These are phyloP conservation scores for Amesomyces nigricolor DNA, from an alignment of 2,329 filamentous ascomycete genomes.

Conservation along the genomic window DNA sequence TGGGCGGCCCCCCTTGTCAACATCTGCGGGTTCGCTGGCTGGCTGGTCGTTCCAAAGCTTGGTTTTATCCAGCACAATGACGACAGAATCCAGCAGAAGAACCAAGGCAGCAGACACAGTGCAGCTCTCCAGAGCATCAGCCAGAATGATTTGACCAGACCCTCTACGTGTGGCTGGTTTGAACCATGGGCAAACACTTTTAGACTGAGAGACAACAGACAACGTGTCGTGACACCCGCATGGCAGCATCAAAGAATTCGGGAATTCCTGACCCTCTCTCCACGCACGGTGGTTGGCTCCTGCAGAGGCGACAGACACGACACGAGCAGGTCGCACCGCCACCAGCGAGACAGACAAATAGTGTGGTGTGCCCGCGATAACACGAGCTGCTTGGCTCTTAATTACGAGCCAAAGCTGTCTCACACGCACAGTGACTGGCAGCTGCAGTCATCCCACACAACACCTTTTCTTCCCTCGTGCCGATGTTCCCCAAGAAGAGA, in stretches of 20 bases:
- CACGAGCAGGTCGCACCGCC: conserved; percentile 4
- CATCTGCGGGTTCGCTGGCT: not conserved
- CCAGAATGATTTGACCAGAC: not conserved
- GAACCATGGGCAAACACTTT: not conserved
- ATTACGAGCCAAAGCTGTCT: not conserved
- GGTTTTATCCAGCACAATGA: conserved; percentile 4
- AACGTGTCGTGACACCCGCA: not conserved
- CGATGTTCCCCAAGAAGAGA: not conserved
- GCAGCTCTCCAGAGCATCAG: not conserved
- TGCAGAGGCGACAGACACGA: not conserved
- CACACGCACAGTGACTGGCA: not conserved
- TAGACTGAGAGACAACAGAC: not conserved
- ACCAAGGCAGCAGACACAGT: not conserved
- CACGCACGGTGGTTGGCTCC: too few species aligned
- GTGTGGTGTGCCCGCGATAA: not conserved
- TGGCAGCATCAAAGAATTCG: not conserved
- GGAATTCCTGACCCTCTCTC: too few species aligned
- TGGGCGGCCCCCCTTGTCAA: conserved; percentile 15
- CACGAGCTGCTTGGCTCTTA: not conserved
- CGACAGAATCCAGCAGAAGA: conserved; percentile 2
- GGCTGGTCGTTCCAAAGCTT: not conserved
- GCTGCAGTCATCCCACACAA: not conserved
- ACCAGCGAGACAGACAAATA: not conserved
- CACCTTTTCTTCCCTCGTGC: not conserved
- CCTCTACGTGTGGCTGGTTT: not conserved